These are phyloP conservation scores for Ligustrum vulgare DNA, from an alignment of 257 asterid species.

Conservation along the genomic window DNA sequence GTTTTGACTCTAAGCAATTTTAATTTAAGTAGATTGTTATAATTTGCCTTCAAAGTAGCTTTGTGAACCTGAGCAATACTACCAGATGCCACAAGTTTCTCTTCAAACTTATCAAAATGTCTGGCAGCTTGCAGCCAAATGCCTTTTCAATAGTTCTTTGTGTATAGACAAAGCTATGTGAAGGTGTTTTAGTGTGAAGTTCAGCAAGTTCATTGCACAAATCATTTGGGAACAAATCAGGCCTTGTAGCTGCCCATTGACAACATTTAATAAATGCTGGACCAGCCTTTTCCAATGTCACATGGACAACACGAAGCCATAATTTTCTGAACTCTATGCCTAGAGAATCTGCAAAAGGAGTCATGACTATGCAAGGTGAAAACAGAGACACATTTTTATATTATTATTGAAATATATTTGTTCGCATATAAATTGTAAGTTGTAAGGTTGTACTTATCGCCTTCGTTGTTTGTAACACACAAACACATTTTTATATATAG, in stretches of 20 bases:
- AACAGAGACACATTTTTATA: too few relatives aligned
- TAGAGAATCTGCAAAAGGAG: slow-evolving; percentile 72
- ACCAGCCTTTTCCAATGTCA: slow-evolving; percentile 81
- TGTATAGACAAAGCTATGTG: slow-evolving; percentile 76
- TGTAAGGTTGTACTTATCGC: too few relatives aligned
- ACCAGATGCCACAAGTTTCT: slow-evolving; percentile 85
- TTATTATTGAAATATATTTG: too few relatives aligned
- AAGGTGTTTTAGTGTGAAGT: slow-evolving; percentile 80
- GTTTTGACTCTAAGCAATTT: too few relatives aligned
- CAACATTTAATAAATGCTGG: slow-evolving; percentile 97
- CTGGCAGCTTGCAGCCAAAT: slow-evolving; percentile 67
- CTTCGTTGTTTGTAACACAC: too few relatives aligned
- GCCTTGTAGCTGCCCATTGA: slow-evolving; percentile 99
- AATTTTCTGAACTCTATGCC: slow-evolving; percentile 65
- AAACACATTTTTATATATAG: too few relatives aligned
- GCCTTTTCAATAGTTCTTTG: slow-evolving; percentile 70
- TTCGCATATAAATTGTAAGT: too few relatives aligned
- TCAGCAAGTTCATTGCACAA: slow-evolving; percentile 70
- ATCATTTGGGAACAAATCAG: slow-evolving; percentile 70
- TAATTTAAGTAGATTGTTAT: too few relatives aligned
- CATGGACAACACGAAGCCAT: slow-evolving; percentile 67
- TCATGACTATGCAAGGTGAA: slow-evolving; percentile 74
- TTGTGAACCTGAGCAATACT: slow-evolving; percentile 88
- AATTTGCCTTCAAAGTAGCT: slow-evolving; percentile 64
- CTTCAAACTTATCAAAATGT: slow-evolving; percentile 73